These are phyloP conservation scores for Austroboletus eburneus DNA, from an alignment of 768 basidiomycete species.

Conservation along the genomic window DNA sequence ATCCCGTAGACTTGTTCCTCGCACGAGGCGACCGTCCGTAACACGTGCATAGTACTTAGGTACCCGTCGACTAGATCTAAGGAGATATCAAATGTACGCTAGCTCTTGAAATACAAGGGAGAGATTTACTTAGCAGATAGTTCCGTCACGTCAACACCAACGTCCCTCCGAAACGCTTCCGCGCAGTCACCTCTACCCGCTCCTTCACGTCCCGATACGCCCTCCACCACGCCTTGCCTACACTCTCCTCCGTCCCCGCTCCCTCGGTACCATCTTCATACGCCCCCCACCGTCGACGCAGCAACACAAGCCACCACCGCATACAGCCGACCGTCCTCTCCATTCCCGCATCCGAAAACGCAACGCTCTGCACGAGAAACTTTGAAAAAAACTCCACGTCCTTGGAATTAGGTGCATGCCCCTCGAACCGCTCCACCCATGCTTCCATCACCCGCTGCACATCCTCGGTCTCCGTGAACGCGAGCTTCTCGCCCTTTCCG, in stretches of 20 bases:
- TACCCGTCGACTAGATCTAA: background rate
- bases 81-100: background rate
- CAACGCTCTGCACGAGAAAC: conserved; percentile 66
- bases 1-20: conserved; percentile 47
- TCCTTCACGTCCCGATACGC: conserved; percentile 68
- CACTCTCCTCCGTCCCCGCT: conserved; percentile 19
- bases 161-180: conserved; percentile 68
- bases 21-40: conserved; percentile 45
- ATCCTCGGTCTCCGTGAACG: conserved; percentile 63
- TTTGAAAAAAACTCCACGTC: conserved; percentile 75
- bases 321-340: conserved; percentile 67
- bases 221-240: conserved; percentile 79
- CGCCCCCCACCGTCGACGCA: conserved; percentile 59
- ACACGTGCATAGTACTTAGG: too few relatives aligned
- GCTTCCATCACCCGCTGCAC: conserved; percentile 65
- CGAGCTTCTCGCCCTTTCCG: conserved; percentile 53
- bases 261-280: conserved; percentile 43
- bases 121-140: too few relatives aligned
- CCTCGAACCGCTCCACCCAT: conserved; percentile 68
- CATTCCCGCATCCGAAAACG: conserved; percentile 62
- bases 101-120: too few relatives aligned
- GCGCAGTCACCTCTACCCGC: conserved; percentile 60
- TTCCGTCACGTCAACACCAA: conserved; percentile 53
- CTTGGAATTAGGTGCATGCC: conserved; percentile 60
- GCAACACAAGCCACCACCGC: conserved; percentile 78